These are phyloP conservation scores for Euphorbia pulcherrima DNA, from an alignment of 345 rosid genomes.

Conservation along the genomic window DNA sequence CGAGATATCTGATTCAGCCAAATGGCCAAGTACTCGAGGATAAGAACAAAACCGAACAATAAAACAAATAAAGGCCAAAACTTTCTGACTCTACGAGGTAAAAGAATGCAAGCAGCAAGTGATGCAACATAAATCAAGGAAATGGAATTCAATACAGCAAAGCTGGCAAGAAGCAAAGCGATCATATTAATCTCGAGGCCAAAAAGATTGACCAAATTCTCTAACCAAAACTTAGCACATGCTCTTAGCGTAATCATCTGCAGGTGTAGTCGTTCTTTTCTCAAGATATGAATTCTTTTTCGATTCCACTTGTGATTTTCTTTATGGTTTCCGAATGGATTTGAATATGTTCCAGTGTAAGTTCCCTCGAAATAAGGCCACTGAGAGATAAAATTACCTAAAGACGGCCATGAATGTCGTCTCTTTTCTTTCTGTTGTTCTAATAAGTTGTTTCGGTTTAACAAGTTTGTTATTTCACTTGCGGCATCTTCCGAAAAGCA, in stretches of 20 bases:
- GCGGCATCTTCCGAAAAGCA: conserved; percentile 23
- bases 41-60: conserved; percentile 32
- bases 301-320: conserved; percentile 36
- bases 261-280: conserved; percentile 39
- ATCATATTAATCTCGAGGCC: conserved; percentile 50
- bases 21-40: conserved; percentile 40
- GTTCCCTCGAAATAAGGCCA: conserved; percentile 11
- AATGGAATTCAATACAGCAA: conserved; percentile 41
- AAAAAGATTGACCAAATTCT: conserved; percentile 39
- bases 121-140: conserved; percentile 40
- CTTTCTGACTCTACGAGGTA: conserved; percentile 27
- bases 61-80: conserved; percentile 40
- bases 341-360: conserved; percentile 22
- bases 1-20: conserved; percentile 27
- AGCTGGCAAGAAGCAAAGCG: conserved; percentile 44
- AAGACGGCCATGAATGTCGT: conserved; percentile 28
- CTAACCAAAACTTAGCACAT: conserved; percentile 34
- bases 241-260: conserved; percentile 33
- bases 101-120: conserved; percentile 40
- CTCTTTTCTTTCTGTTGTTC: conserved; percentile 17
- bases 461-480: conserved; percentile 17
- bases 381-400: conserved; percentile 13
- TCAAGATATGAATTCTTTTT: conserved; percentile 28
- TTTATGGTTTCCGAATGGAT: conserved; percentile 29
- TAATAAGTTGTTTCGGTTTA: conserved; percentile 7